Percentiles rank a stretch among this genome's conserved stretches.
Conservation (phyloP, 2,329 filamentous ascomycete genomes). For the Botrytis byssoidea region DNA sequence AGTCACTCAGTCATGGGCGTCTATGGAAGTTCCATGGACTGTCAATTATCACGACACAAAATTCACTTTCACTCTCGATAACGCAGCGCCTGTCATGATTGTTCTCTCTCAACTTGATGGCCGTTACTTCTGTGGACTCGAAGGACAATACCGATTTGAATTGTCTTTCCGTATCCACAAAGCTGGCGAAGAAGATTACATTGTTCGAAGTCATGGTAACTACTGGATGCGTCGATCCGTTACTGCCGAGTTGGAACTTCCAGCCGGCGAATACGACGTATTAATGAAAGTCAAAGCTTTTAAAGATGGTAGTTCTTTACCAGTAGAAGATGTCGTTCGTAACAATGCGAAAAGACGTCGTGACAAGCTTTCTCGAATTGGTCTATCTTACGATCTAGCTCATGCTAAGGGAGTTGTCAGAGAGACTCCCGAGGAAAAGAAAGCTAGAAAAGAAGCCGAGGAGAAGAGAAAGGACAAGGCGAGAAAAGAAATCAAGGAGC, state of each 20-base stretch:
- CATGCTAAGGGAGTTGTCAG: constrained; percentile 56
- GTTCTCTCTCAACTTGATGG: constrained; percentile 60
- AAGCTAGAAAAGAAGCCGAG: constrained; percentile 47
- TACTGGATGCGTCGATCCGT: constrained; percentile 54
- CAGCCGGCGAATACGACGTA: constrained; percentile 56
- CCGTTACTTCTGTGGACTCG: constrained; percentile 60
- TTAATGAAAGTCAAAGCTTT: constrained; percentile 54
- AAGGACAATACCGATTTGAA: constrained; percentile 55
- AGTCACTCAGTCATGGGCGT: constrained; percentile 60
- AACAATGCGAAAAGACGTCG: constrained; percentile 39
- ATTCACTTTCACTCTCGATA: constrained; percentile 56
- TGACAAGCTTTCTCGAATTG: constrained; percentile 59
- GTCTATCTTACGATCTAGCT: constrained; percentile 58
- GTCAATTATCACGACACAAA: constrained; percentile 59
- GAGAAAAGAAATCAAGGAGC: constrained; percentile 43
- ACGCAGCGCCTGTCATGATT: constrained; percentile 55
- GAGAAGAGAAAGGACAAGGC: constrained; percentile 43
- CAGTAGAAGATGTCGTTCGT: constrained; percentile 48
- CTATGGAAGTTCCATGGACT: constrained; percentile 59
- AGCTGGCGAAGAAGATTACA: constrained; percentile 55
- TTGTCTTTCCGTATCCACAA: constrained; percentile 51
- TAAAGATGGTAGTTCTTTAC: constrained; percentile 43
- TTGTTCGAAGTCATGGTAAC: constrained; percentile 51
- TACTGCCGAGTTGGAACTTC: constrained; percentile 57
- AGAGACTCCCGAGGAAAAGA: constrained; percentile 45